Base-by-base conservation (phyloP, 164 flowering plant genomes). In the Magnolia changhungtana region DNA sequence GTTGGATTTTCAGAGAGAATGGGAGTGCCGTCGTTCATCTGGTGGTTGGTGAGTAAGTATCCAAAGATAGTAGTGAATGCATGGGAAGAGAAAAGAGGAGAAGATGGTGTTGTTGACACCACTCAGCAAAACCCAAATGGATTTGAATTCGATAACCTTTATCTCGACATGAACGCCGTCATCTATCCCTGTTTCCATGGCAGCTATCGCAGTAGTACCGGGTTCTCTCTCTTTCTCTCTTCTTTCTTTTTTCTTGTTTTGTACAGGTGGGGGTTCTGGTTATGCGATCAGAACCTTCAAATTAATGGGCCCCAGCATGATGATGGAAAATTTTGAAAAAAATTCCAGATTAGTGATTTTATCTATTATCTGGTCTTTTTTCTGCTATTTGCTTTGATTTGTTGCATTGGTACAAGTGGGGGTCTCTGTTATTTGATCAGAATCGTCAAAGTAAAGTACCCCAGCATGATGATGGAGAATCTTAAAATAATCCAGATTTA, bases 161-260 rank as follows among this genome's bases (percentile, higher is more conserved):
- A 88, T 69, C 83, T 90, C 0, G 90, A 87, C 74, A 85, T 90
- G 89, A 89, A 88, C 37, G 88, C 87, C 2, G 84, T 90, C 45
- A 90, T 90, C 18, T 89, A 88, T 67, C 90, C 93, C 0, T 89
- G 90, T 29, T 89, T 89, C 59, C 91, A 88, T 49, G 90, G 91
- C 0, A 75, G 84, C 0, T 37, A 37, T 27, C 29, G 29, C 29
- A 27, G 2, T 27, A 27, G 29, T 27, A 80, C 74, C 64, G 31
- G 45, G 81, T 76, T 45, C 4, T n/a, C 37, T 13, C 8, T 68
- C 50, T 76, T 20, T 70, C 49, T 37, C 18, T n/a, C 23, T 20
- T 13, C 61, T 11, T 31, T 45, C 18, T 7, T 37, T 31, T 2
- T 23, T 21, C 21, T 9, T 51, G n/a, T 3, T 31, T 21, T 11